These are phyloP conservation scores for Trametopsis cervina DNA, from an alignment of 768 basidiomycete genomes.

Conservation along the genomic window DNA sequence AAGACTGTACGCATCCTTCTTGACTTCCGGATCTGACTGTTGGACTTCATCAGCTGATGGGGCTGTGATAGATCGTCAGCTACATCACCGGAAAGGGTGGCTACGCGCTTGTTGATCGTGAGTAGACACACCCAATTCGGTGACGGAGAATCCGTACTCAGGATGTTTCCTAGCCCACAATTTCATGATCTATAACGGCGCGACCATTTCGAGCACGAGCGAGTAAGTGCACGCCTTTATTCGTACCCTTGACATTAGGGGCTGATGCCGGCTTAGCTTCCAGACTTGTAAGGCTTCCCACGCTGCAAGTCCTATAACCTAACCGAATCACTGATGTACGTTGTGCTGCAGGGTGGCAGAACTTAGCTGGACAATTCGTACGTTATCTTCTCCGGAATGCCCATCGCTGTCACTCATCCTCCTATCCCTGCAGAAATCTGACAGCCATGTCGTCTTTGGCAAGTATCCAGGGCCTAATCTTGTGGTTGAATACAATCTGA, in stretches of 20 bases:
- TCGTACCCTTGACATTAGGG: not conserved
- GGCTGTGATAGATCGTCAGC: conserved; percentile 36
- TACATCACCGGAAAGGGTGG: conserved; percentile 58
- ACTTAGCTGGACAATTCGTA: conserved; percentile 49
- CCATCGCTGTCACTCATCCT: conserved; percentile 3
- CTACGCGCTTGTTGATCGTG: conserved; percentile 50
- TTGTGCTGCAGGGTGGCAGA: conserved; percentile 46
- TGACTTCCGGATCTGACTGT: not conserved
- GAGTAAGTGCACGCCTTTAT: conserved; percentile 28
- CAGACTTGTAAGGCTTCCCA: conserved; percentile 34
- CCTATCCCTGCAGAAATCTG: conserved; percentile 20
- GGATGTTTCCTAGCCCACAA: conserved; percentile 39
- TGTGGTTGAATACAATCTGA: not conserved
- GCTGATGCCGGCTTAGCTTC: conserved; percentile 29
- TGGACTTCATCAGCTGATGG: not conserved
- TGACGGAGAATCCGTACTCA: not conserved
- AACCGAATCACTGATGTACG: conserved; percentile 2
- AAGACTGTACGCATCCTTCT: conserved; percentile 30
- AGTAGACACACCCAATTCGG: conserved; percentile 12
- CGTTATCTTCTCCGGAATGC: conserved; percentile 14
- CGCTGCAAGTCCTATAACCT: not conserved
- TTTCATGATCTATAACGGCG: conserved; percentile 52
- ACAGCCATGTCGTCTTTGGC: conserved; percentile 53
- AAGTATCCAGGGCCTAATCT: not conserved
- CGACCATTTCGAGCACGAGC: conserved; percentile 40